Evolutionary conservation across 148 eudicot genomes (phyloP), one percentile per base, ranked within the genome.

Genomic region (Amaranthus hypochondriacus): DNA sequence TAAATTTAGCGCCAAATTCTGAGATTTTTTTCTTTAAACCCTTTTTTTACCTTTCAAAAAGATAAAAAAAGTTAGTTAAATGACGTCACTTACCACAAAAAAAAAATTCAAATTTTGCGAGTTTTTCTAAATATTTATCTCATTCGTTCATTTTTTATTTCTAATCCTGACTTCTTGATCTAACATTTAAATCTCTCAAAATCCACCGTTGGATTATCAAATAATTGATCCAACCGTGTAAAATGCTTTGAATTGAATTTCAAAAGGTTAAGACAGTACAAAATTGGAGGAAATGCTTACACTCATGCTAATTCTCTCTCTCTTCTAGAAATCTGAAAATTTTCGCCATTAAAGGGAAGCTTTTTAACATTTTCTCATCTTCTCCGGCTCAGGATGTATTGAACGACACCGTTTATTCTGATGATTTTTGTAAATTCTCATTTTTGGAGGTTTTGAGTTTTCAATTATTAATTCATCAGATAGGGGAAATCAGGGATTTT

Each of bases 31-130:
- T 47, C 66, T 72, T 72, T 67, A 62, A 62, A 21, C 5, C 59
- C 76, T 21, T 0, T 4, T 66, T 48, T 9, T 48, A 66, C 15
- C 50, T 15, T 75, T 66, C 14, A 69, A 42, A 28, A 7, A 2
- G 6, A 10, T 48, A 15, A 46, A 46, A 76, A 48, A 62, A 55
- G 5, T 8, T 3, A 47, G 54, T 48, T 18, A 62, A 48, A 47
- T 81, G 44, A 74, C 76, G 72, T 82, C 85, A 62, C 68, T 75
- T 73, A 79, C 75, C 76, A 70, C 77, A n/a, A 62, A 76, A n/a
- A 66, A 73, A 67, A 46, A 5, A 4, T n/a, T 15, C 1, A 13
- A 5, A 2, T 7, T 6, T 15, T 4, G 13, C n/a, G 0, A 28
- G 39, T 28, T 28, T 28, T 28, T 28, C 39, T 28, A 53, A 18